A percentile compares a stretch with the other conserved stretches of the same genome.
Evolutionary conservation across 106 monocot species (phyloP).

Genomic region (Dendrobium huoshanense): DNA sequence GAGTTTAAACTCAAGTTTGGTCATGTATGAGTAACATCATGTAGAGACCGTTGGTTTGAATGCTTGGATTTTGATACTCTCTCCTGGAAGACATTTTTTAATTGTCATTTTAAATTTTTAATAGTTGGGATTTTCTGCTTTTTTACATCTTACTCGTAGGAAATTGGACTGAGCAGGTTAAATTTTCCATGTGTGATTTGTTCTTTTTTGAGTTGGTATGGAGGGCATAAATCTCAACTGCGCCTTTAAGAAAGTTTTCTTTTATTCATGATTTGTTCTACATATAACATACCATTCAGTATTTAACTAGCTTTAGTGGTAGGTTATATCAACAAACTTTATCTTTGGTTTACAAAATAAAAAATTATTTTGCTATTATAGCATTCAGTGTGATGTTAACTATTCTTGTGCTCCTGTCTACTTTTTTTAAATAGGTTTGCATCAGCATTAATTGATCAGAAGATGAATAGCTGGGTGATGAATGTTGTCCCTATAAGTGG

Average conservation of each 20-base stretch:
- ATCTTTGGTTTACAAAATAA: neutral
- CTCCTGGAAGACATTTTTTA: neutral
- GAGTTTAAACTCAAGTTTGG: neutral
- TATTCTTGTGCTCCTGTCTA: neutral
- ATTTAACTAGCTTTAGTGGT: neutral
- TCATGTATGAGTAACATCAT: neutral
- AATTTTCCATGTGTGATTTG: neutral
- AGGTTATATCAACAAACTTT: neutral
- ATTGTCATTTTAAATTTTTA: neutral
- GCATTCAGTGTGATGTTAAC: neutral
- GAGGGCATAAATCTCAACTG: neutral
- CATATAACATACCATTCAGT: neutral
- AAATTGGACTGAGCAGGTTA: neutral
- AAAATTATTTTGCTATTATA: neutral
- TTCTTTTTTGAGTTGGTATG: neutral
- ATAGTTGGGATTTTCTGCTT: neutral
- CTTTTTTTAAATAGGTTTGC: constrained; percentile 57
- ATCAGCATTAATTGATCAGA: constrained; percentile 57
- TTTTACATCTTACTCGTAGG: neutral
- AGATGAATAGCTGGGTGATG: constrained; percentile 88
- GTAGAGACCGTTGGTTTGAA: neutral
- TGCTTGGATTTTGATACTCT: neutral
- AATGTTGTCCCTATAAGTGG: constrained; percentile 74
- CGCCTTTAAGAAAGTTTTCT: neutral
- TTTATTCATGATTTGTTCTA: neutral